phyloP scores from a whole-genome alignment of 2,329 filamentous ascomycete genomes.

The Alternaria rosae region DNA sequence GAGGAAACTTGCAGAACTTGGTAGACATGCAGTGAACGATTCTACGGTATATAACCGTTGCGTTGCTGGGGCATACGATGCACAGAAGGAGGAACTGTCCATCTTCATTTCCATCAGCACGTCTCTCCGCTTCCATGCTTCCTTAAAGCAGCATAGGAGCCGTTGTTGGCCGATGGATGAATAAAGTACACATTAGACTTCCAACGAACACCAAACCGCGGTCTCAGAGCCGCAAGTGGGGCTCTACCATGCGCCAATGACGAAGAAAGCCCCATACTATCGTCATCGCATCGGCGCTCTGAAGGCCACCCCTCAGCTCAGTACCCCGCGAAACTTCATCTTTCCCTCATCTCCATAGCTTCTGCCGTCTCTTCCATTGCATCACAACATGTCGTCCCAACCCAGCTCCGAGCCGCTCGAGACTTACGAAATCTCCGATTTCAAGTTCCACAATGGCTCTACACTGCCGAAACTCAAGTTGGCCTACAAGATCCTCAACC shows the following conservation, averaged over 20 bases:
- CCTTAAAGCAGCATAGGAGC: neutral
- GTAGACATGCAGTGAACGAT: neutral
- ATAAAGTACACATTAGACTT: neutral
- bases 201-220: neutral
- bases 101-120: neutral
- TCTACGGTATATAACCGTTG: neutral
- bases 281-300: neutral
- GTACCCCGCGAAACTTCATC: neutral
- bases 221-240: slow-evolving; percentile 10
- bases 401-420: slow-evolving; percentile 14
- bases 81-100: neutral
- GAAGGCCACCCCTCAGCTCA: neutral
- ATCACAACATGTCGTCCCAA: slow-evolving; percentile 18
- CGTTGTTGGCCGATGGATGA: neutral
- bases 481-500: slow-evolving; percentile 37
- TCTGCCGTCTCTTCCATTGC: neutral
- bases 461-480: slow-evolving; percentile 21
- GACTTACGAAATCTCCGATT: slow-evolving; percentile 24
- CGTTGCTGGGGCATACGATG: neutral
- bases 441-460: slow-evolving; percentile 28
- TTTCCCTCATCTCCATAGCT: neutral
- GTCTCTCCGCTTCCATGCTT: neutral
- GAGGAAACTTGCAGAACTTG: neutral
- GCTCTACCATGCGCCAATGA: slow-evolving; percentile 3
- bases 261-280: slow-evolving; percentile 7